Base-by-base conservation (phyloP, 768 basidiomycete genomes). In the Kwoniella sp. region DNA sequence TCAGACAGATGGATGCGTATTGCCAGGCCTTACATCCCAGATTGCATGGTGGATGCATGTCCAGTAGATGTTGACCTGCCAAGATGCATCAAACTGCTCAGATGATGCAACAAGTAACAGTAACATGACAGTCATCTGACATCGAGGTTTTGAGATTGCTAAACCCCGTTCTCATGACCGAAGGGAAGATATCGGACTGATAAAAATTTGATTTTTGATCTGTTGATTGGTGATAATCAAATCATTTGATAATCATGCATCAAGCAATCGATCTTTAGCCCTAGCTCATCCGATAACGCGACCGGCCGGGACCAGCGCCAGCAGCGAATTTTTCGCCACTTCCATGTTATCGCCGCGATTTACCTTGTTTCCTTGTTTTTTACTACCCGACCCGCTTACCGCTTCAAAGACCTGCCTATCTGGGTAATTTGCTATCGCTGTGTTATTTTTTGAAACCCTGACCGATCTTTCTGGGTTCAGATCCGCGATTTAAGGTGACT, bases 181-280 rank as follows among this genome's bases (percentile, higher is more conserved):
- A 7, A 45, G 15, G 41, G 41, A 45, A 45, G 41, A 45, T 45
- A 45, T 45, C 41, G 41, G 8, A 45, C 11, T 11, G 41, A 45
- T 45, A 45, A 45, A 45, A 45, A 45, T 45, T 45, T 45, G 41
- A 45, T 45, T 20, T 45, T 45, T n/a, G n/a, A n/a, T n/a, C n/a
- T 20, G 9, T 20, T 45, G 41, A 45, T 45, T 17, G 4, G 5
- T 9, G 4, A 45, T 9, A 7, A 3, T n/a, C n/a, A n/a, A n/a
- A 9, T 45, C 11, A 45, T 45, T 9, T 45, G 41, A 45, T 45
- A 45, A 11, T 8, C 13, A 34, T 13, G 13, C 13, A 34, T 34
- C 34, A 5, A 5, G 13, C 13, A 5, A 9, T 45, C 41, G 41
- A 20, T 45, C 41, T n/a, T n/a, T n/a, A 17, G 41, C 20, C 41